Evolutionary conservation across 2,329 filamentous ascomycete genomes (phyloP).

Genomic region (Cytospora piceae): DNA sequence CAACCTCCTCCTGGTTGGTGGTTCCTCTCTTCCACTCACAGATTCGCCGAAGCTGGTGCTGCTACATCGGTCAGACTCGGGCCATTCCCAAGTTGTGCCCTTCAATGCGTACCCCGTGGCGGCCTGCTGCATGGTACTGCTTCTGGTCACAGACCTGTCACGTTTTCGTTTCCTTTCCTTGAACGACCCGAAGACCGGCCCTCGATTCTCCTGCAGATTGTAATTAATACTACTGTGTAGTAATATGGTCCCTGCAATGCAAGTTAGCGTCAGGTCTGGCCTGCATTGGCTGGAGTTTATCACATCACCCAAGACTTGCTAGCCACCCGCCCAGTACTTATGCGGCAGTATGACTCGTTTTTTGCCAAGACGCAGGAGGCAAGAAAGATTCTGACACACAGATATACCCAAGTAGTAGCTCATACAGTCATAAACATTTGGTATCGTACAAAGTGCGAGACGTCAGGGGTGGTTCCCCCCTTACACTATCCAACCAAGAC

Average conservation of each 20-base stretch:
- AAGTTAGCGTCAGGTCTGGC: background rate
- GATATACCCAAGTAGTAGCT: background rate
- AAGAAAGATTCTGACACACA: slow-evolving; percentile 1
- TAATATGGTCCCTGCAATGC: background rate
- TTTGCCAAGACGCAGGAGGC: background rate
- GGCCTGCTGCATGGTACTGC: no score
- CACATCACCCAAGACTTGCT: background rate
- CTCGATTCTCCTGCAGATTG: background rate
- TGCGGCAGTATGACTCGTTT: background rate
- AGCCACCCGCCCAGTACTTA: background rate
- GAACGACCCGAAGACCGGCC: no score
- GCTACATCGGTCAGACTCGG: background rate
- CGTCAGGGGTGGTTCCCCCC: slow-evolving; percentile 22
- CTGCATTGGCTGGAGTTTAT: background rate
- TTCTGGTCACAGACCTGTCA: background rate
- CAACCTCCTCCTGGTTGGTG: background rate
- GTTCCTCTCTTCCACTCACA: background rate
- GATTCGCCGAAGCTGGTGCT: background rate
- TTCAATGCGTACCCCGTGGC: background rate
- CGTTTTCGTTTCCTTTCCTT: no score
- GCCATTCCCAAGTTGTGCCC: background rate
- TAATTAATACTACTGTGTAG: background rate
- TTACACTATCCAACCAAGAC: slow-evolving; percentile 48
- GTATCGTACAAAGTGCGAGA: background rate
- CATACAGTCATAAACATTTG: slow-evolving; percentile 11